Evolutionary conservation across 2,329 filamentous ascomycete species (phyloP), one percentile per base, ranked within the genome.

Genomic region (Celoporthe dispersa): DNA sequence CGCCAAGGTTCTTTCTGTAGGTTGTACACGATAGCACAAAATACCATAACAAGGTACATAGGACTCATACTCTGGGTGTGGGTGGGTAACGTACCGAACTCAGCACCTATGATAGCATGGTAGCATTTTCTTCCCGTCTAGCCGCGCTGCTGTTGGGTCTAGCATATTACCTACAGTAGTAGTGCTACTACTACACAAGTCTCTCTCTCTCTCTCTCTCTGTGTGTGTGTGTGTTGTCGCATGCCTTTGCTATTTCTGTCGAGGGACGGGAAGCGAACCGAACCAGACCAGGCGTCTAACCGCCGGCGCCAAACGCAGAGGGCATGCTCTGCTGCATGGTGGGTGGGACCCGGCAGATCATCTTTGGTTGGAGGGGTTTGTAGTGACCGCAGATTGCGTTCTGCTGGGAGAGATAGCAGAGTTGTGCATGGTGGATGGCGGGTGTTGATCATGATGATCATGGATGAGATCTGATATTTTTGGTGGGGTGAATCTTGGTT

Each of bases 291-390:
- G 35, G 22, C 3, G 53, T 33, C 28, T 67, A 67, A 44, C 53
- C 65, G 65, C 65, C 65, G 51, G 55, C 53, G 53, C 65, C 65
- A 67, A 67, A 51, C 65, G 39, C 12, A 31, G 16, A 31, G 16
- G 33, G 33, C 22, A 1, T 48, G n/a, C 11, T n/a, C 61, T 41
- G 16, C 41, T 64, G 28, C 39, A 31, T 28, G 61, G 39, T 28
- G 16, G 28, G 61, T 48, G 39, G 28, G 22, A 64, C 25, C 39
- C 41, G 25, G 61, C 41, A 48, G 8, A 22, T 64, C 12, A 41
- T 41, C 39, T 64, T 44, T 41, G 60, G 33, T 37, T 31, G 28
- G 25, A 33, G 62, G 41, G 31, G 41, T 16, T 31, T 33, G 9
- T 28, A 41, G 44, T n/a, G 2, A 12, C 14, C 28, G 62, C 3